Conservation (phyloP, 2,329 filamentous ascomycete species). For the Clarireedia sp. region DNA sequence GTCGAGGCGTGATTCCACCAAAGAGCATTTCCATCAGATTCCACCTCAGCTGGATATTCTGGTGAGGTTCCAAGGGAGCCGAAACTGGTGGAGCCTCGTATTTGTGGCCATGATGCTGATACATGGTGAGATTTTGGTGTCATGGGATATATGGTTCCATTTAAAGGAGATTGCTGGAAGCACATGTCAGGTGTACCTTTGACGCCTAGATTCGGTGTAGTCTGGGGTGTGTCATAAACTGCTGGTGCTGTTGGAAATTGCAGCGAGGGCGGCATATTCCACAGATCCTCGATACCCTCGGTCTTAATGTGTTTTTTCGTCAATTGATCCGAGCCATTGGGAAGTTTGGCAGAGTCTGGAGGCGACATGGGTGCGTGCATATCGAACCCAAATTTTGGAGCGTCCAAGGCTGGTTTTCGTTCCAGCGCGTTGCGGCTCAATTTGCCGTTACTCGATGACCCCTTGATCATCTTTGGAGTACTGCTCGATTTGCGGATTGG, state of each 20-base stretch:
- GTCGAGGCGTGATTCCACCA: constrained; percentile 28
- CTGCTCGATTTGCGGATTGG: constrained; percentile 32
- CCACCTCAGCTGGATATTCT: constrained; percentile 6
- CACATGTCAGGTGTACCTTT: constrained; percentile 19
- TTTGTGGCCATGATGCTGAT: constrained; percentile 21
- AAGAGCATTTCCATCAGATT: constrained; percentile 17
- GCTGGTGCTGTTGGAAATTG: constrained; percentile 18
- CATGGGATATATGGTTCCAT: constrained; percentile 15
- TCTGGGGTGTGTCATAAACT: constrained; percentile 20
- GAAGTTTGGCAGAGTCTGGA: constrained; percentile 36
- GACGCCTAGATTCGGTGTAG: constrained; percentile 20
- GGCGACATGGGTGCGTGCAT: constrained; percentile 37
- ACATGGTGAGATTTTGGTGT: constrained; percentile 21
- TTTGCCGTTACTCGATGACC: constrained; percentile 23
- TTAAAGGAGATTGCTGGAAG: constrained; percentile 14
- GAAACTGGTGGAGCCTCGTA: constrained; percentile 14
- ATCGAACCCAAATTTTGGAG: constrained; percentile 39
- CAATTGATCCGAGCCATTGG: constrained; percentile 17
- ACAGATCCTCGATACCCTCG: constrained; percentile 29
- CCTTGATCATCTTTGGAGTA: constrained; percentile 24
- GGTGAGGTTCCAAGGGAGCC: constrained; percentile 11
- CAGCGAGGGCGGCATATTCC: constrained; percentile 26
- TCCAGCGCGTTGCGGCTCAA: constrained; percentile 38
- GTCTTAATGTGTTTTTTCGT: not conserved
- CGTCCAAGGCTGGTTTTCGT: constrained; percentile 38